Base-by-base conservation (phyloP, 2,329 filamentous ascomycete species). In the Herpotrichia juniperi region DNA sequence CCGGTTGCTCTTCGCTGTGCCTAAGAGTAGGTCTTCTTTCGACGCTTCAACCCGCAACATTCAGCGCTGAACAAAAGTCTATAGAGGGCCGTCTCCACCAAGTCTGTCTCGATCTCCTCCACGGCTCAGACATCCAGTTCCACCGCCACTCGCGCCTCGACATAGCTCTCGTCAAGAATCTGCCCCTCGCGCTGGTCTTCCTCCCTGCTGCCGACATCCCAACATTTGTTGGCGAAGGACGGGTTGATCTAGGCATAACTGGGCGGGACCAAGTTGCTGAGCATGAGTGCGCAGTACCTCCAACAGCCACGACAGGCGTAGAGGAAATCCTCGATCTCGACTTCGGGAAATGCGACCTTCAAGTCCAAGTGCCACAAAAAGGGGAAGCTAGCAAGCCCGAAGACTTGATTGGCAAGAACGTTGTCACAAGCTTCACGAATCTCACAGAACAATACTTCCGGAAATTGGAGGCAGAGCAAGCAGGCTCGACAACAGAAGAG, bases 161-260 rank as follows among this genome's bases (percentile, higher is more conserved):
- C 75, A 97, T 99, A 70, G 94, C 94, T 14, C 87, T 99, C 22
- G 94, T 97, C 71, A 96, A 97, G 81, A 99, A 99, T 78, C 86
- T 94, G 24, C 91, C 90, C 30, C 91, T 99, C 66, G 94, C 94
- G 14, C 89, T 99, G 54, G 87, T 99, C 71, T 99, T 99, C 81
- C 89, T 99, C 22, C 94, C 94, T 25, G 94, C 93, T 31, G 93
- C 92, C 62, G 94, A 99, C 74, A 99, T 99, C 70, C 94, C 94
- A 4, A 96, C 92, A 32, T 97, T 97, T 71, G 93, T 99, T 42
- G 93, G 93, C 51, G 93, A 97, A 77, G 94, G 94, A 52, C 88
- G 88, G 57, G 91, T 96, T 42, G 93, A 96, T 70, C 81, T 99
- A 14, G 94, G 94, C 57, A 99, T 99, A 71, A 97, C 94, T 0